Conservation (phyloP, 345 rosid species). For the Melaleuca alternifolia region DNA sequence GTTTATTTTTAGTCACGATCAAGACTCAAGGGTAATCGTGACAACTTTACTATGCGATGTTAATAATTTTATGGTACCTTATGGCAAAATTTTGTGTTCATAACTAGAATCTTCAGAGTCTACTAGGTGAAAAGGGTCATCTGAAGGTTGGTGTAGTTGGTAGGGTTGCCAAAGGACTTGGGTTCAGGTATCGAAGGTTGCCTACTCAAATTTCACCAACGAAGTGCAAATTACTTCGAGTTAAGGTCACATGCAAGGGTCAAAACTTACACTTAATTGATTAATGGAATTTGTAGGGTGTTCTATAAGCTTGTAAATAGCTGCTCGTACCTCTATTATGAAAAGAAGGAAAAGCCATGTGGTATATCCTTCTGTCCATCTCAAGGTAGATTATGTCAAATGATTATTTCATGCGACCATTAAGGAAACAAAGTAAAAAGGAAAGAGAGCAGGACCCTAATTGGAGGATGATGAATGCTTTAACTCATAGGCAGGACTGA, state of each 20-base stretch:
- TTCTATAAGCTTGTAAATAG: neutral
- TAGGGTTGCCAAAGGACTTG: neutral
- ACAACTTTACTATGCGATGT: no score
- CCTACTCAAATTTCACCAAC: neutral
- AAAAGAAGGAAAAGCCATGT: neutral
- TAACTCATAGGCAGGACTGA: neutral
- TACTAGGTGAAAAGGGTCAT: neutral
- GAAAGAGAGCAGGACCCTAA: neutral
- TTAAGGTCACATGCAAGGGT: neutral
- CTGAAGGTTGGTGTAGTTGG: neutral
- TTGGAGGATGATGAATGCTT: neutral
- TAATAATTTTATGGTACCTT: no score
- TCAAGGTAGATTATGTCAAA: neutral
- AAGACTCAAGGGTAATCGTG: no score
- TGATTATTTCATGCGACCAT: neutral
- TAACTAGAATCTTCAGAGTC: neutral
- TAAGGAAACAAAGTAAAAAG: neutral
- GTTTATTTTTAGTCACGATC: no score
- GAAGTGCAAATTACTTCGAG: neutral
- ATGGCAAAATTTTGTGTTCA: no score
- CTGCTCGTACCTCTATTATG: neutral
- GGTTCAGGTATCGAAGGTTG: neutral
- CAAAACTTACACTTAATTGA: neutral
- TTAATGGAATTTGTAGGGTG: neutral
- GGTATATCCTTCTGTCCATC: neutral